Conservation (phyloP, 306 rosid species). For the Lathyrus aphaca region DNA sequence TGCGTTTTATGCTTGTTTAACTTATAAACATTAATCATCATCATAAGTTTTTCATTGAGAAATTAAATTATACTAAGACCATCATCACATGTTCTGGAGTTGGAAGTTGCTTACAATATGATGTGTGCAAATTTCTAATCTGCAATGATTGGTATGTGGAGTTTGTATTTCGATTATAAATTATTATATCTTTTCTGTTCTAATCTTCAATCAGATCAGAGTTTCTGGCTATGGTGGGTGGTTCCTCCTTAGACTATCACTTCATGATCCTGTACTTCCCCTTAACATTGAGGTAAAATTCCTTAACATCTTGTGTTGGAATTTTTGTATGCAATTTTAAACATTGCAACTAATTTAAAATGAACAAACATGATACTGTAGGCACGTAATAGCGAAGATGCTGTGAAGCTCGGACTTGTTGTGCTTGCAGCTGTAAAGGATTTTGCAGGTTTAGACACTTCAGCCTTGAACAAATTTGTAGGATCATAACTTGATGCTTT, state of each 20-base stretch:
- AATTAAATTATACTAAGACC: neutral
- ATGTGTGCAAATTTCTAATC: constrained; percentile 13
- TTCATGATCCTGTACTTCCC: constrained; percentile 98
- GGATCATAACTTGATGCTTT: constrained; percentile 45
- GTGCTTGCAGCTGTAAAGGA: constrained; percentile 69
- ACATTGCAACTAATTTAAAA: constrained; percentile 34
- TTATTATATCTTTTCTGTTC: constrained; percentile 36
- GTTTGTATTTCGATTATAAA: constrained; percentile 10
- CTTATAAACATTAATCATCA: constrained; percentile 4
- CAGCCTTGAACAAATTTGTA: constrained; percentile 74
- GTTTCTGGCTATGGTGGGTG: constrained; percentile 92
- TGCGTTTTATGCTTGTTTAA: constrained; percentile 24
- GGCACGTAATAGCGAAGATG: constrained; percentile 76
- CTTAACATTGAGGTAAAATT: constrained; percentile 86
- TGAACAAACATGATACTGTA: constrained; percentile 28
- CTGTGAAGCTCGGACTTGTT: constrained; percentile 69
- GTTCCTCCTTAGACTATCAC: constrained; percentile 93
- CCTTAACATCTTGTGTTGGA: constrained; percentile 21
- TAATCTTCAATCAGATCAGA: constrained; percentile 63
- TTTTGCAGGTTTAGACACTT: constrained; percentile 76
- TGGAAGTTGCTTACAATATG: constrained; percentile 6
- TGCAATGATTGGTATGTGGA: constrained; percentile 26
- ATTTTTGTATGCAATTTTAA: neutral
- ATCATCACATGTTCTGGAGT: constrained; percentile 6
- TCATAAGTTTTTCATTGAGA: neutral